phyloP scores from a whole-genome alignment of 306 rosid genomes.

The Begonia loranthoides region DNA sequence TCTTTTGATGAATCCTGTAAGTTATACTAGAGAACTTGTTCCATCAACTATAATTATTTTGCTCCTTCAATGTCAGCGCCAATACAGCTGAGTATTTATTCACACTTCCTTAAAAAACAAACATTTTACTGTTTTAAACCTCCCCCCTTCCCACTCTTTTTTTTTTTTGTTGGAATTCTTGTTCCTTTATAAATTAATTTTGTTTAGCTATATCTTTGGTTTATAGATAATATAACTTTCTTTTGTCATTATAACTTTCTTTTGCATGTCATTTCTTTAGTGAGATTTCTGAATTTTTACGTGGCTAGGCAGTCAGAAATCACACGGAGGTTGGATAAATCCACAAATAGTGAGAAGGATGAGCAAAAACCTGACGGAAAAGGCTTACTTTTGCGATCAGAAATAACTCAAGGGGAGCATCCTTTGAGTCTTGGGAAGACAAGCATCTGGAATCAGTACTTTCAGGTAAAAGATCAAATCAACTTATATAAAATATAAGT shows the following conservation, averaged over 20 bases:
- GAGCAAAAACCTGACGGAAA: constrained; percentile 38
- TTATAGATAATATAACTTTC: too few relatives aligned
- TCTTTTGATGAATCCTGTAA: constrained; percentile 94
- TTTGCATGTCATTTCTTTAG: constrained; percentile 2
- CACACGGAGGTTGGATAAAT: constrained; percentile 65
- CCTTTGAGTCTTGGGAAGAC: constrained; percentile 96
- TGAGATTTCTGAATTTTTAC: constrained; percentile 61
- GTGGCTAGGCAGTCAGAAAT: constrained; percentile 99
- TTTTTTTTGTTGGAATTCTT: too few relatives aligned
- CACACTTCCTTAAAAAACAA: too few relatives aligned
- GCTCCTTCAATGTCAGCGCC: too few relatives aligned
- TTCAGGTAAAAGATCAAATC: constrained; percentile 44
- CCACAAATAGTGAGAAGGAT: constrained; percentile 37
- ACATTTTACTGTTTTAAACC: too few relatives aligned
- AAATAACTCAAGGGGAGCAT: constrained; percentile 87
- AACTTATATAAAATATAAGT: neutral
- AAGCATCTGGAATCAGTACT: constrained; percentile 94
- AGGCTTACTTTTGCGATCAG: constrained; percentile 76
- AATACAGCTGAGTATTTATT: too few relatives aligned
- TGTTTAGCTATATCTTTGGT: too few relatives aligned
- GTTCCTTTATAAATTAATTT: too few relatives aligned
- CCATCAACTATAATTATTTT: neutral
- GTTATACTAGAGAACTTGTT: constrained; percentile 22
- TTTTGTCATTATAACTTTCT: too few relatives aligned
- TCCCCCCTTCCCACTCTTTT: too few relatives aligned